Percentiles rank a stretch among this genome's conserved stretches.
These are phyloP conservation scores for Cicer arietinum DNA, from an alignment of 306 rosid genomes.

Conservation along the genomic window DNA sequence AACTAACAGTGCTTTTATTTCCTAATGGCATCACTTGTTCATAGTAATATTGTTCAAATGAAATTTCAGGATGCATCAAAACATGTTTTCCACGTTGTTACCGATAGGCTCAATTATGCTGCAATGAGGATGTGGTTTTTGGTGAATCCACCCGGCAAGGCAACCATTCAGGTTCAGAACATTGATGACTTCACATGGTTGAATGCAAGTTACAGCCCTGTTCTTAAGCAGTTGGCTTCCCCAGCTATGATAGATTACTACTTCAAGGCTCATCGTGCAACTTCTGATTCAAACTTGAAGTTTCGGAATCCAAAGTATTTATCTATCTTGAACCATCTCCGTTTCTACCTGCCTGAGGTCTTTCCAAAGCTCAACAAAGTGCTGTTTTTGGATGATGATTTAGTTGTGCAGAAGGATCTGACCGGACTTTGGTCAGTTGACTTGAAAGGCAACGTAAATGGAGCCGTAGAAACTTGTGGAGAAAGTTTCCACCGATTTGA, in stretches of 20 bases:
- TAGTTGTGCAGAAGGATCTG: constrained; percentile 95
- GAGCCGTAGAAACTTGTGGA: constrained; percentile 99
- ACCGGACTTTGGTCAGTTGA: constrained; percentile 83
- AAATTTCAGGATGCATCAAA: constrained; percentile 75
- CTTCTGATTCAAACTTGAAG: constrained; percentile 87
- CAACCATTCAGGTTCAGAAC: constrained; percentile 85
- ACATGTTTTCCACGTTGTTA: constrained; percentile 92
- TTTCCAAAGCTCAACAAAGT: constrained; percentile 93
- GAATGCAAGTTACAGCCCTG: constrained; percentile 97
- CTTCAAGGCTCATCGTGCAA: constrained; percentile 82
- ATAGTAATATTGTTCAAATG: constrained; percentile 33
- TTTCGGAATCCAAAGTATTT: constrained; percentile 92
- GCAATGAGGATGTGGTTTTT: constrained; percentile 99
- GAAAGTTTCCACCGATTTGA: constrained; percentile 97
- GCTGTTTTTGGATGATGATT: constrained; percentile 90
- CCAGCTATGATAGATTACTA: constrained; percentile 88
- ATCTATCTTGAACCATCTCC: constrained; percentile 95
- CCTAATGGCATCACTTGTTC: constrained; percentile 40
- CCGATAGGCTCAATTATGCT: constrained; percentile 91
- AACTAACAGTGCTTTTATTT: constrained; percentile 9
- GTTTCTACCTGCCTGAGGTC: constrained; percentile 96
- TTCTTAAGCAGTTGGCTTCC: constrained; percentile 89
- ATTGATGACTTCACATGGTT: constrained; percentile 94
- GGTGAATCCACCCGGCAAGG: constrained; percentile 81
- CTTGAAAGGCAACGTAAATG: constrained; percentile 90